Evolutionary conservation across 208 protist species (phyloP).

Genomic region (Trypanosoma boissoni): DNA sequence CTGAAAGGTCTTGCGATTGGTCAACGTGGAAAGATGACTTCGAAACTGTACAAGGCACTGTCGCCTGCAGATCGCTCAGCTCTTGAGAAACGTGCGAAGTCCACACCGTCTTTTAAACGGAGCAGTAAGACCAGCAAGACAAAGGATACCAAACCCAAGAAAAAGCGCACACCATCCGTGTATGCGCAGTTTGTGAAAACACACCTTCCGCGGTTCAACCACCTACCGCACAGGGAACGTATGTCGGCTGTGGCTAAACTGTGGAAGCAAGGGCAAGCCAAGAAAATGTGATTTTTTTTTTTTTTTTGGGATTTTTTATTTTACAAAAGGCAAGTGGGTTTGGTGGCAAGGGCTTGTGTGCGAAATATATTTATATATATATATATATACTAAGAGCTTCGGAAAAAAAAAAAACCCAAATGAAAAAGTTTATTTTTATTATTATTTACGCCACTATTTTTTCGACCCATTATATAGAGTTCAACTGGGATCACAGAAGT

Average conservation of each 20-base stretch:
- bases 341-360: no score
- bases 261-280: slow-evolving; percentile 55
- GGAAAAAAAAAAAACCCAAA: no score
- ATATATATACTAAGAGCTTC: no score
- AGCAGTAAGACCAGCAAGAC: slow-evolving; percentile 14
- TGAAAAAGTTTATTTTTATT: no score
- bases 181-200: slow-evolving; percentile 81
- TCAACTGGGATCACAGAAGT: no score
- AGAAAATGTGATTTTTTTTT: background rate
- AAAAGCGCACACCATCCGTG: slow-evolving; percentile 29
- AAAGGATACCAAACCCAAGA: slow-evolving; percentile 22
- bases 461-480: no score
- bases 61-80: slow-evolving; percentile 42
- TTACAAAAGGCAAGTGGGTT: no score
- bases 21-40: slow-evolving; percentile 69
- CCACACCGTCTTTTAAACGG: slow-evolving; percentile 24
- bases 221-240: slow-evolving; percentile 70
- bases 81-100: slow-evolving; percentile 69
- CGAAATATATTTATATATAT: no score
- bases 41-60: slow-evolving; percentile 79
- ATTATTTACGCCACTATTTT: no score
- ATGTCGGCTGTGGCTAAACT: slow-evolving; percentile 85
- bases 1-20: slow-evolving; percentile 65
- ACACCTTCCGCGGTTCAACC: slow-evolving; percentile 70
- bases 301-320: background rate